A percentile compares a stretch with the other conserved stretches of the same genome.
phyloP scores from a whole-genome alignment of 306 rosid genomes.

The Sesbania bispinosa region DNA sequence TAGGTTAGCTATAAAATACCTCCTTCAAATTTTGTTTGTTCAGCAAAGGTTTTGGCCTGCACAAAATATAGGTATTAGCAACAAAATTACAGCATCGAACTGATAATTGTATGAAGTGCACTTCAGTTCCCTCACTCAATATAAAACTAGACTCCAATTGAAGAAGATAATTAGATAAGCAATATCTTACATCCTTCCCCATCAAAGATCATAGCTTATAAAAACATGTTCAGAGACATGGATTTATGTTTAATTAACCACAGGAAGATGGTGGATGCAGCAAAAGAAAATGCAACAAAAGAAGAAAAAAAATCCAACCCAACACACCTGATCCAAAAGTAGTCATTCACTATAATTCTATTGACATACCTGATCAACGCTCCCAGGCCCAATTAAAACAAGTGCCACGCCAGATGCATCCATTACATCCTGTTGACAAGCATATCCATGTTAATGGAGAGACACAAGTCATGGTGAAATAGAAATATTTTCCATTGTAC shows the following conservation, averaged over 20 bases:
- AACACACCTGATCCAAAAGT: neutral
- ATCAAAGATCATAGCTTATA: neutral
- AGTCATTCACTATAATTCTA: neutral
- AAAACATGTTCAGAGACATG: neutral
- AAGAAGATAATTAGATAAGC: neutral
- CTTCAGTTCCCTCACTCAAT: neutral
- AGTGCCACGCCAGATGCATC: constrained; percentile 86
- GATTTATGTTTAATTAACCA: neutral
- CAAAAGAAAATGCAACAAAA: neutral
- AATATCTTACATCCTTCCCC: neutral
- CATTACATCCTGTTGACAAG: constrained; percentile 62
- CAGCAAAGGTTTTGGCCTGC: constrained; percentile 72
- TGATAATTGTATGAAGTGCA: neutral
- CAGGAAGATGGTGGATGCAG: neutral
- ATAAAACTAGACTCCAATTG: neutral
- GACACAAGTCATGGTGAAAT: neutral
- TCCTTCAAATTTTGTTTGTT: constrained; percentile 84
- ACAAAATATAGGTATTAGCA: constrained; percentile 19
- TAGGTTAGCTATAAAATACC: constrained; percentile 44
- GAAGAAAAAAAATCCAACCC: neutral
- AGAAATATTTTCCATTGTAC: neutral
- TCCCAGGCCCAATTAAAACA: constrained; percentile 93
- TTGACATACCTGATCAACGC: constrained; percentile 62
- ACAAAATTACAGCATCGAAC: neutral
- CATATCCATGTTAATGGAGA: constrained; percentile 5